phyloP scores from a whole-genome alignment of 2,329 filamentous ascomycete genomes.

The Exophiala spinifera region DNA sequence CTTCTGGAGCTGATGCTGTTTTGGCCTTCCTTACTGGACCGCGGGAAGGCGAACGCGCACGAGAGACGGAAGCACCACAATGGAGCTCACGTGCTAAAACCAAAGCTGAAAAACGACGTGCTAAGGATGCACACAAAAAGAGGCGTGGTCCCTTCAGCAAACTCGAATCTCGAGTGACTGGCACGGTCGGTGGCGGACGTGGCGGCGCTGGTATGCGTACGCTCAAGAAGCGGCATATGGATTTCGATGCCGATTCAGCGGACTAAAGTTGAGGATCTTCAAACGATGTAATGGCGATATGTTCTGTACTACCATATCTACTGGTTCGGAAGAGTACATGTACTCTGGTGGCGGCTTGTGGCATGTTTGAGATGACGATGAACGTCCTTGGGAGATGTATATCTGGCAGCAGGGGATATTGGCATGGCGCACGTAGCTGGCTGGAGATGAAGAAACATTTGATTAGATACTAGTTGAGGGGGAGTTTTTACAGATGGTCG shows the following conservation, averaged over 20 bases:
- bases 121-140: slow-evolving; percentile 1
- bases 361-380: neutral
- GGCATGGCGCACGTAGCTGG: too few relatives aligned
- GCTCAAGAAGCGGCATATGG: slow-evolving; percentile 15
- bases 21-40: slow-evolving; percentile 25
- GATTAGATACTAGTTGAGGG: too few relatives aligned
- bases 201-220: slow-evolving; percentile 18
- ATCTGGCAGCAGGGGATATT: too few relatives aligned
- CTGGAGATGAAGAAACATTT: too few relatives aligned
- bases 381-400: too few relatives aligned
- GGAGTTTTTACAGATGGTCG: too few relatives aligned
- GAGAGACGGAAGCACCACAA: slow-evolving; percentile 14
- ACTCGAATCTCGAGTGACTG: slow-evolving; percentile 5
- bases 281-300: too few relatives aligned
- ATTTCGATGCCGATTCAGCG: neutral
- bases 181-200: slow-evolving; percentile 17
- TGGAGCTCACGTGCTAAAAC: slow-evolving; percentile 24
- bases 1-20: slow-evolving; percentile 22
- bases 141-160: slow-evolving; percentile 20
- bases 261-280: neutral
- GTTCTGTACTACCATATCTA: too few relatives aligned
- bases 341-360: neutral
- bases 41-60: slow-evolving; percentile 14
- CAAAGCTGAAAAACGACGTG: slow-evolving; percentile 6
- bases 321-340: too few relatives aligned